These are phyloP conservation scores for Volvox carteri DNA, from an alignment of 163 green algal genomes.

Conservation along the genomic window DNA sequence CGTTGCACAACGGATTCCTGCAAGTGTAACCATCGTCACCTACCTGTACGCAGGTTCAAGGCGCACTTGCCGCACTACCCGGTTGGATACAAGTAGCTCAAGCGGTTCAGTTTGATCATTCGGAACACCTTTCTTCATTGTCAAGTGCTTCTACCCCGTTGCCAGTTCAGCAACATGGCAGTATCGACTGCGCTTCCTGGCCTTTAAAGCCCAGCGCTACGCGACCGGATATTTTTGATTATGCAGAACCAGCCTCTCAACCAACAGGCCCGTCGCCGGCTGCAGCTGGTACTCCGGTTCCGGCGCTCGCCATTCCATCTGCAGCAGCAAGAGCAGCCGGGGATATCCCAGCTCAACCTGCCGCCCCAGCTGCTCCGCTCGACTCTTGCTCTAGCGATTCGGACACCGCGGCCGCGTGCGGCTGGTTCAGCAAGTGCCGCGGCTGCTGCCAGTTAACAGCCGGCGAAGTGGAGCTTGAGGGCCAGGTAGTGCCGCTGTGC, in stretches of 20 bases:
- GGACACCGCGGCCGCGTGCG: neutral
- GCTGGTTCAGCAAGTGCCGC: conserved; percentile 60
- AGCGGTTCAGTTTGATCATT: neutral
- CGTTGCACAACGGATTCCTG: neutral
- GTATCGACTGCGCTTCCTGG: neutral
- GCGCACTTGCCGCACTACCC: conserved; percentile 17
- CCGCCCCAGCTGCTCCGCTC: neutral
- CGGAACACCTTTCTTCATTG: neutral
- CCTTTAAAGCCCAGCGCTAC: neutral
- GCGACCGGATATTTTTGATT: neutral
- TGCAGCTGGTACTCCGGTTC: neutral
- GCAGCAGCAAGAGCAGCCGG: neutral
- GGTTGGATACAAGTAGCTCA: conserved; percentile 45
- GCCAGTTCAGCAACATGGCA: neutral
- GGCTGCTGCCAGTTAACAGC: conserved; percentile 52
- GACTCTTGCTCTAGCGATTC: conserved; percentile 22
- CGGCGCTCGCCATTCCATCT: neutral
- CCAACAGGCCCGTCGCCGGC: neutral
- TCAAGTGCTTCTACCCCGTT: conserved; percentile 32
- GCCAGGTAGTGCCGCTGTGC: conserved; percentile 30
- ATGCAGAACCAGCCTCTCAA: neutral
- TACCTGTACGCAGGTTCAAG: conserved; percentile 26
- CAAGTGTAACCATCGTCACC: neutral
- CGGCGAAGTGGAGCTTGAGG: conserved; percentile 27
- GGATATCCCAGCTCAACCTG: neutral